Evolutionary conservation across 2,329 filamentous ascomycete genomes (phyloP).

Genomic region (Huntiella savannae): DNA sequence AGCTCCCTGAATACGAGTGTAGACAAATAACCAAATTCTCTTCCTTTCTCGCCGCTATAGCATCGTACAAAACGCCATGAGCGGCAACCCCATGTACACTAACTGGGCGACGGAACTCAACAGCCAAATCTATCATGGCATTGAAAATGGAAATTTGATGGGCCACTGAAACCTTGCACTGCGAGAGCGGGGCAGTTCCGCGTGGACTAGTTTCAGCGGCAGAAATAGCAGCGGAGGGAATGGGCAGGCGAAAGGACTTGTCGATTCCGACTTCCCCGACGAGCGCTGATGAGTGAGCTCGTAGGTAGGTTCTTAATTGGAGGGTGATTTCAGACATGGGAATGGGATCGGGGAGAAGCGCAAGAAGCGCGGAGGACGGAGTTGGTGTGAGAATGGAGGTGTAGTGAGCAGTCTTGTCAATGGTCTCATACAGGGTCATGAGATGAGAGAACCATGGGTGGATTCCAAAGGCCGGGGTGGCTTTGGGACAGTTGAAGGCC

Average conservation of each 20-base stretch:
- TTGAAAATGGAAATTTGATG: slow-evolving; percentile 50
- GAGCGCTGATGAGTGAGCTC: slow-evolving; percentile 41
- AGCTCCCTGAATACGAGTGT: slow-evolving; percentile 74
- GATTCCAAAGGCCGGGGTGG: slow-evolving; percentile 58
- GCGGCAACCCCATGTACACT: slow-evolving; percentile 60
- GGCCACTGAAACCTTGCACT: slow-evolving; percentile 44
- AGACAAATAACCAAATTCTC: slow-evolving; percentile 51
- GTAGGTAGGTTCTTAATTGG: slow-evolving; percentile 35
- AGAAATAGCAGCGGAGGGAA: slow-evolving; percentile 6
- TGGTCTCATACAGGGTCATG: slow-evolving; percentile 26
- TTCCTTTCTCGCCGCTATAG: slow-evolving; percentile 27
- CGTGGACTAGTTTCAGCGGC: not conserved
- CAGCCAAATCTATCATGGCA: slow-evolving; percentile 53
- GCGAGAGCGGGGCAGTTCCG: slow-evolving; percentile 27
- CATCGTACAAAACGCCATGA: slow-evolving; percentile 50
- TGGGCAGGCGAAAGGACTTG: slow-evolving; percentile 54
- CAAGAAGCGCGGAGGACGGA: slow-evolving; percentile 27
- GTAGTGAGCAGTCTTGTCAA: slow-evolving; percentile 33
- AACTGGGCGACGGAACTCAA: slow-evolving; percentile 42
- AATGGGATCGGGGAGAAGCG: slow-evolving; percentile 37
- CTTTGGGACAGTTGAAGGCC: slow-evolving; percentile 23
- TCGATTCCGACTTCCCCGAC: slow-evolving; percentile 66
- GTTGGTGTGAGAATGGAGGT: slow-evolving; percentile 36
- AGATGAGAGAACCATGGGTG: slow-evolving; percentile 76
- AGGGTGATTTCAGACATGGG: slow-evolving; percentile 39